Base-by-base conservation (phyloP, 2,329 filamentous ascomycete genomes). In the Mariannaea elegans region DNA sequence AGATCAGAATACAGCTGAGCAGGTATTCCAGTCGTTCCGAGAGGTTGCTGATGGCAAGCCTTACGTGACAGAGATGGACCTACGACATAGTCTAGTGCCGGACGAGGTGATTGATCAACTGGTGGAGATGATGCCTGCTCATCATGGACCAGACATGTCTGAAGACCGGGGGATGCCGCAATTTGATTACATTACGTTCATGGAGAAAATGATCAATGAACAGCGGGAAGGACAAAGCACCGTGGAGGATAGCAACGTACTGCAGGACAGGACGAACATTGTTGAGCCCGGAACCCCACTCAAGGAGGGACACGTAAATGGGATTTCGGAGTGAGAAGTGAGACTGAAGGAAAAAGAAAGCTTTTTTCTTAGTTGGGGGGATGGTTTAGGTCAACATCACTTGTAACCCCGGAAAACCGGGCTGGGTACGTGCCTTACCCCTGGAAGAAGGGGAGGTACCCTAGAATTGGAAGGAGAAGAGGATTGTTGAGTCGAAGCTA, bases 11-110 rank as follows among this genome's bases (percentile, higher is more conserved):
- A 97, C 94, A 4, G 95, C 95, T 12, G 95, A 98, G 78, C 95
- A 99, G 77, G 95, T 99, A 5, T 98, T 95, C 81, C 94, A 99
- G 79, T 96, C 91, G 65, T 99, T 99, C 86, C 88, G 90, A 58
- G 95, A 99, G 78, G 95, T 99, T 44, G 95, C 95, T 16, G 95
- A 99, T 80, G 95, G 95, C 66, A 99, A 99, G 83, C 94, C 94
- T 10, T 99, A 99, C 76, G 95, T 99, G 38, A 99, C 95, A 5
- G 95, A 99, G 79, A 91, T 99, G 81, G 95, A 99, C 76, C 85
- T 99, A 58, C 87, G 94, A 60, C 95, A 99, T 77, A 95, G 91
- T 39, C 86, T 99, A 36, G 96, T 99, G 34, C 95, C 95, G 0
- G 95, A 99, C 73, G 94, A 98, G 73, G 91, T 99, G 65, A 97